phyloP scores from a whole-genome alignment of 441 rosid species.

The Croton setiger region DNA sequence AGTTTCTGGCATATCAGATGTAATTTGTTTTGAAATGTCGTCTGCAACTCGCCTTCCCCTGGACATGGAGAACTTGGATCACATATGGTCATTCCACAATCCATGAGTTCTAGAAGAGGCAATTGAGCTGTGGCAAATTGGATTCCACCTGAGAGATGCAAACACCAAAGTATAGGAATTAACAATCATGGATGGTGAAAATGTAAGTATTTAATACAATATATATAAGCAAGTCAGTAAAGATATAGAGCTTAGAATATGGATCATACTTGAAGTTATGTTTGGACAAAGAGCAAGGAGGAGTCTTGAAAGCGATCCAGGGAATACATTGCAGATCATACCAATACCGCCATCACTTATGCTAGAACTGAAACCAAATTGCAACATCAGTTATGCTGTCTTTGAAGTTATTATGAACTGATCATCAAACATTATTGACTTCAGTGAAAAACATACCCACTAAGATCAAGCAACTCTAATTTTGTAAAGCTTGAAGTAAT shows the following conservation, averaged over 20 bases:
- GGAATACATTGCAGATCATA: conserved; percentile 90
- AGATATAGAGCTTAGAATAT: conserved; percentile 14
- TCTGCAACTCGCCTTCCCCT: conserved; percentile 37
- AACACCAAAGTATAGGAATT: neutral
- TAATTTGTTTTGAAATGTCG: conserved; percentile 40
- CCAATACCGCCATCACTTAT: conserved; percentile 94
- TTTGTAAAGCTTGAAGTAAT: conserved; percentile 70
- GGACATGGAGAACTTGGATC: conserved; percentile 48
- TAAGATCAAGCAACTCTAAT: conserved; percentile 87
- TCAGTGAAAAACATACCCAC: conserved; percentile 68
- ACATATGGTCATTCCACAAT: conserved; percentile 89
- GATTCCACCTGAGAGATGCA: conserved; percentile 69
- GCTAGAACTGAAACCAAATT: conserved; percentile 64
- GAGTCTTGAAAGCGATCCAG: conserved; percentile 69
- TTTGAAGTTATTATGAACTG: neutral
- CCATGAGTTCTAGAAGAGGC: conserved; percentile 93
- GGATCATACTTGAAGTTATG: conserved; percentile 83
- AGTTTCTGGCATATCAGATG: conserved; percentile 77
- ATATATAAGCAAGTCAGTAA: neutral
- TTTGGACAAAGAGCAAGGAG: conserved; percentile 93
- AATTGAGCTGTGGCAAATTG: conserved; percentile 94
- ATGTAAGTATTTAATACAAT: neutral
- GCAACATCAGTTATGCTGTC: conserved; percentile 11
- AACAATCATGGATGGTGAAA: neutral
- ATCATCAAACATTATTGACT: conserved; percentile 4